phyloP scores from a whole-genome alignment of 768 basidiomycete species.

The Leccinum imitatum region DNA sequence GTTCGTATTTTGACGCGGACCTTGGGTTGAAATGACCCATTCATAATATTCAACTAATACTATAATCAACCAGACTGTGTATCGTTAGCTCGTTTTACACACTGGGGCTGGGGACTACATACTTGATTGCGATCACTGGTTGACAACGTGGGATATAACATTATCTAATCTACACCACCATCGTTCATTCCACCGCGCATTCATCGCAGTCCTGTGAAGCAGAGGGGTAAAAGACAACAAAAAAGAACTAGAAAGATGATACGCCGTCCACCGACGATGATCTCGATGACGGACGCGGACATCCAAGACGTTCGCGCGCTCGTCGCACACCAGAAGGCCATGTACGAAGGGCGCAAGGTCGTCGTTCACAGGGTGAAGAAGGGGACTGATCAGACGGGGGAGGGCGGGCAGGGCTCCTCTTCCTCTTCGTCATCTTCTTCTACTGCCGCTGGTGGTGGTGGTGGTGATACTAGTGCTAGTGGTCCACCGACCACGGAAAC shows the following conservation, averaged over 20 bases:
- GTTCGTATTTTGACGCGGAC: not conserved
- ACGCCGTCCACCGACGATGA: slow-evolving; percentile 71
- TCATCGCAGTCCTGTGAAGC: too few species aligned
- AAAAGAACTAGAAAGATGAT: slow-evolving; percentile 52
- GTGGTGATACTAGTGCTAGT: not conserved
- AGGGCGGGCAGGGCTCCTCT: not conserved
- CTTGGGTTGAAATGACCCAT: not conserved
- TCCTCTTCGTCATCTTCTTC: not conserved
- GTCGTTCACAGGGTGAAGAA: slow-evolving; percentile 44
- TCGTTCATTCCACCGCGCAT: not conserved
- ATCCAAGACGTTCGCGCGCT: slow-evolving; percentile 76
- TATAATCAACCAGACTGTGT: not conserved
- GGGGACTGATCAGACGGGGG: slow-evolving; percentile 37
- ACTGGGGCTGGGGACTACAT: too few species aligned
- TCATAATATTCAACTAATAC: not conserved
- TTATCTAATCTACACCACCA: not conserved
- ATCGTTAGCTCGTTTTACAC: not conserved
- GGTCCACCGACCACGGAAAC: not conserved
- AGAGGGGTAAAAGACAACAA: too few species aligned
- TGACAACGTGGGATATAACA: not conserved
- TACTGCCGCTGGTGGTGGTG: not conserved
- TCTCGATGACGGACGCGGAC: slow-evolving; percentile 73
- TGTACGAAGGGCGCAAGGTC: slow-evolving; percentile 38
- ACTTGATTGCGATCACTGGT: too few species aligned
- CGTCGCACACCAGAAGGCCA: slow-evolving; percentile 48